Evolutionary conservation across 352 stramenopile species (phyloP).

Genomic region (Globisporangium nunn): DNA sequence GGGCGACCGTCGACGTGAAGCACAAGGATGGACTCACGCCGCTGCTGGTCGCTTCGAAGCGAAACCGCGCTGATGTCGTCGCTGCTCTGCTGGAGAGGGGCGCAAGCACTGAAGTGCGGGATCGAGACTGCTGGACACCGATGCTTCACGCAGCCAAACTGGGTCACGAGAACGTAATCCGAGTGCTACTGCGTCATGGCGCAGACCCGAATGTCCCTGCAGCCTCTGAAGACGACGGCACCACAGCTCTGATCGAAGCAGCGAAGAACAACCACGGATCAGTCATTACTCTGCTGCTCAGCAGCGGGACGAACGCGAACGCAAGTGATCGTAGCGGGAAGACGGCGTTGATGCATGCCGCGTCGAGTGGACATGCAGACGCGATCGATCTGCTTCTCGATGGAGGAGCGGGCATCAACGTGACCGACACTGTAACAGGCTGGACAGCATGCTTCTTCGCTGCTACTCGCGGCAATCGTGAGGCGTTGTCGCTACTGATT

Average conservation of each 20-base stretch:
- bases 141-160: constrained; percentile 4
- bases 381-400: constrained; percentile 1
- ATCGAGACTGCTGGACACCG: constrained; percentile 6
- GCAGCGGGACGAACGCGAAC: neutral
- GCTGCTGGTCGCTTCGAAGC: constrained; percentile 5
- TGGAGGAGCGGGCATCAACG: neutral
- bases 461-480: constrained; percentile 4
- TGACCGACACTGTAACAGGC: neutral
- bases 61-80: neutral
- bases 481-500: constrained; percentile 2
- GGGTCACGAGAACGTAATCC: neutral
- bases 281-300: neutral
- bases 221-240: neutral
- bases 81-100: constrained; percentile 2
- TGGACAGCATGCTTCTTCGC: constrained; percentile 4
- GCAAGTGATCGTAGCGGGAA: neutral
- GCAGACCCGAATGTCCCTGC: neutral
- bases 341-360: constrained; percentile 7
- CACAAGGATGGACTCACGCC: constrained; percentile 7
- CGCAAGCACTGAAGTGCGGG: constrained; percentile 1
- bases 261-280: neutral
- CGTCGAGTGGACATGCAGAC: neutral
- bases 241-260: neutral
- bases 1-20: neutral
- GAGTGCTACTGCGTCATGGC: neutral